Base-by-base conservation (phyloP, 2,329 filamentous ascomycete species). In the Colletotrichum viniferum region DNA sequence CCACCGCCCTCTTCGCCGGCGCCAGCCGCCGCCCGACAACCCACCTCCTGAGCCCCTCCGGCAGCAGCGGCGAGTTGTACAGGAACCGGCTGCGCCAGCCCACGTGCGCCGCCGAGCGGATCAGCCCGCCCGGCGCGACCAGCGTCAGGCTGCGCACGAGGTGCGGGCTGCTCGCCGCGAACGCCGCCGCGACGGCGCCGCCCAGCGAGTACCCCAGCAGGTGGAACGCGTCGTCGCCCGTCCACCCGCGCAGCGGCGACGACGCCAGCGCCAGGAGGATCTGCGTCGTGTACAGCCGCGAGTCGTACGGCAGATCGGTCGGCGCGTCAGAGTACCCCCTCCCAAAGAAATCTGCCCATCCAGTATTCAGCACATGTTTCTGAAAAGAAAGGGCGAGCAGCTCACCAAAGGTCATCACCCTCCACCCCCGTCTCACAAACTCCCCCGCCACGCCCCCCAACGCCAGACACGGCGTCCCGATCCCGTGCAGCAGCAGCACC, bases 181-280 rank as follows among this genome's bases (percentile, higher is more conserved):
- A 96, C 24, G 92, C 88, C 12, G 91, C 92, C 2, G 90, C 89
- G 55, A 97, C 90, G 16, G 93, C 94, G 43, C 95, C 95, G 61
- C 95, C 95, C 0, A 98, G 88, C 0, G 94, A 96, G 83, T 97
- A 97, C 3, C 95, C 95, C 5, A 96, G 85, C 7, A 97, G 85
- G 76, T 92, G 91, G 82, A 97, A 96, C 68, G 87, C 88, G 9
- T 85, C 85, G 67, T 86, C 85, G 34, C 85, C 82, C 5, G 84
- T 84, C 92, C 92, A 94, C 34, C 70, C 70, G 1, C 87, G 73
- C 4, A 93, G 80, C 2, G 85, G 82, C 0, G 93, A 94, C 2
- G 92, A 94, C 2, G 90, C 87, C n/a, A 95, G 85, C 10, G 89
- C 91, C 13, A 94, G 86, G 38, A 94, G 84, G 43, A 95, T 91